Conservation (phyloP, 2,329 filamentous ascomycete genomes). For the Talaromyces pinophilus region DNA sequence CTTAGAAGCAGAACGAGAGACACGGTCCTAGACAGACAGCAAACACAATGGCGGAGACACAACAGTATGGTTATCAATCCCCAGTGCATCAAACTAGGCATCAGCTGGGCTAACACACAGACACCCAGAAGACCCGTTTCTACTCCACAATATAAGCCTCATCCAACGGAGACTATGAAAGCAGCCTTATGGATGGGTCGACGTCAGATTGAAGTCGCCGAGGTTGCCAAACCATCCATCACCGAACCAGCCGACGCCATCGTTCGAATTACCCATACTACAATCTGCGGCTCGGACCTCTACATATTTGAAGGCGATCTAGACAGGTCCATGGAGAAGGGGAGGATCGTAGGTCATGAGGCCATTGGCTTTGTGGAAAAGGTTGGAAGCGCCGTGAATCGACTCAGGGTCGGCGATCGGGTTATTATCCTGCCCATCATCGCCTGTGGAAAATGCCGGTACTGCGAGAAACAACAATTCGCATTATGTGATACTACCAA, state of each 20-base stretch:
- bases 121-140: constrained; percentile 21
- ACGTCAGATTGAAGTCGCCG: constrained; percentile 33
- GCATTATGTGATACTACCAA: constrained; percentile 38
- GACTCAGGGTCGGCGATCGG: constrained; percentile 30
- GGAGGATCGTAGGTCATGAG: constrained; percentile 35
- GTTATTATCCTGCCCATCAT: constrained; percentile 37
- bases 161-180: constrained; percentile 35
- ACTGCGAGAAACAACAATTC: constrained; percentile 34
- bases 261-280: constrained; percentile 36
- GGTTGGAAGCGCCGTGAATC: constrained; percentile 29
- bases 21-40: not conserved
- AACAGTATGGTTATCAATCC: constrained; percentile 8
- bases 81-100: not conserved
- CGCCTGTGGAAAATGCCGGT: constrained; percentile 35
- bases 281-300: constrained; percentile 38
- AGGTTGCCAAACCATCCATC: constrained; percentile 37
- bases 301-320: constrained; percentile 37
- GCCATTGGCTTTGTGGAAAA: constrained; percentile 36
- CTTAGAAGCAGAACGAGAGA: not conserved
- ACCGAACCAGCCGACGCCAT: constrained; percentile 38
- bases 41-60: not conserved
- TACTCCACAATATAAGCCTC: constrained; percentile 31
- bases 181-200: constrained; percentile 35
- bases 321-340: constrained; percentile 32
- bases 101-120: constrained; percentile 2